These are phyloP conservation scores for Solanum hybrid DNA, from an alignment of 305 asterid species.

Conservation along the genomic window DNA sequence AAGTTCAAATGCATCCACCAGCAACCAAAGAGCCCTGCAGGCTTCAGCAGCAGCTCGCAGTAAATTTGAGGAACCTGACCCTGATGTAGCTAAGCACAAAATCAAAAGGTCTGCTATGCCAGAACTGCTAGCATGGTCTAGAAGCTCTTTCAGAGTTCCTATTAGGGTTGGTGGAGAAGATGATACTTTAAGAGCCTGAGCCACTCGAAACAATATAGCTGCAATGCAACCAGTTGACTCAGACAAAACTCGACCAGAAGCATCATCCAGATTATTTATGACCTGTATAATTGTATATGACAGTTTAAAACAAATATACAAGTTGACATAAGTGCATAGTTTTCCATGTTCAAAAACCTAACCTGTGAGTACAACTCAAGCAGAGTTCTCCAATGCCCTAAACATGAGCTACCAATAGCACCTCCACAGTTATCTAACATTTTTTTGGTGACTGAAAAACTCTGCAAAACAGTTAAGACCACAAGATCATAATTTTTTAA, in stretches of 20 bases:
- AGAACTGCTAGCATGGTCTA: slow-evolving; percentile 71
- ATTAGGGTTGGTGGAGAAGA: slow-evolving; percentile 36
- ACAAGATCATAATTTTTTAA: neutral
- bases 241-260: slow-evolving; percentile 64
- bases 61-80: slow-evolving; percentile 83
- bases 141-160: slow-evolving; percentile 46
- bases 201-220: slow-evolving; percentile 61
- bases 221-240: slow-evolving; percentile 88
- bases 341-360: slow-evolving; percentile 18
- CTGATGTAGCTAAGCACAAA: slow-evolving; percentile 81
- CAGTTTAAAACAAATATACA: slow-evolving; percentile 14
- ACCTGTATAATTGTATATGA: slow-evolving; percentile 43
- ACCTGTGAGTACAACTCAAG: slow-evolving; percentile 81
- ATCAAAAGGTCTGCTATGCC: slow-evolving; percentile 52
- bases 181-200: slow-evolving; percentile 64
- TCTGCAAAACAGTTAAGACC: slow-evolving; percentile 38
- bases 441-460: slow-evolving; percentile 64
- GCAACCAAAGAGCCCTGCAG: slow-evolving; percentile 79
- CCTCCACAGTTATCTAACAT: slow-evolving; percentile 62
- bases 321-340: neutral
- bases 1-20: slow-evolving; percentile 69
- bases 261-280: slow-evolving; percentile 50
- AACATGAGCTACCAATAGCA: slow-evolving; percentile 41
- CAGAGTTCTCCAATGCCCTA: slow-evolving; percentile 68
- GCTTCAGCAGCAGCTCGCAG: slow-evolving; percentile 94